Evolutionary conservation across 129 eudicot species (phyloP), one percentile per base, ranked within the genome.

Genomic region (Cynara cardunculus): DNA sequence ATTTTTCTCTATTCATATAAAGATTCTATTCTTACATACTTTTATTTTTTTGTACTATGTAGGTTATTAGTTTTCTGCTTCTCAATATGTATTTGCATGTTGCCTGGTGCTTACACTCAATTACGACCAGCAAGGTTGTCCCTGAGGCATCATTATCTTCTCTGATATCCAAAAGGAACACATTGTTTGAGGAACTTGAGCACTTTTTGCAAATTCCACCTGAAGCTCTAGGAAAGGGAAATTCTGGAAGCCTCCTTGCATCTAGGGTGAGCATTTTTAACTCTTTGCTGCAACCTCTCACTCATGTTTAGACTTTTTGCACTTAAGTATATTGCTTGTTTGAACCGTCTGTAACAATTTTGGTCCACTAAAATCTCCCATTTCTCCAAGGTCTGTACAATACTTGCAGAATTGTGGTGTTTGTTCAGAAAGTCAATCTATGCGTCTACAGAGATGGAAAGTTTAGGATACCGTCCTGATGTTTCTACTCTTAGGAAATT

Each of bases 71-170:
- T 70, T 96, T 96, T 80, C 85, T 96, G 72, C 96, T 96, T 82
- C 95, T 96, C 75, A 96, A 96, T 88, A 96, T 96, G 97, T 84
- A 86, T 85, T 81, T 96, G 87, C 98, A 96, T 87, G 88, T 96
- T 73, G 49, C 84, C 27, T 96, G 99, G 99, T 84, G 89, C 81
- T 82, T 96, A 84, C 82, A 82, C 83, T 85, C 95, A 19, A 77
- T 91, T 80, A 72, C 87, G 73, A 85, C 79, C 86, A 87, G 88
- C 85, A 91, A 80, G n/a, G 82, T 84, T 64, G 90, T 93, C 66
- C 73, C 91, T 13, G 96, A 89, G 84, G 87, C 78, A 49, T 87
- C 95, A 19, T 28, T 96, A 30, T 85, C 89, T 76, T 88, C 97
- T 39, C 85, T 96, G n/a, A 10, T 79, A 73, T 86, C 86, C 64